Conservation (phyloP, 2,329 filamentous ascomycete species). For the Diplocarpon rosae region DNA sequence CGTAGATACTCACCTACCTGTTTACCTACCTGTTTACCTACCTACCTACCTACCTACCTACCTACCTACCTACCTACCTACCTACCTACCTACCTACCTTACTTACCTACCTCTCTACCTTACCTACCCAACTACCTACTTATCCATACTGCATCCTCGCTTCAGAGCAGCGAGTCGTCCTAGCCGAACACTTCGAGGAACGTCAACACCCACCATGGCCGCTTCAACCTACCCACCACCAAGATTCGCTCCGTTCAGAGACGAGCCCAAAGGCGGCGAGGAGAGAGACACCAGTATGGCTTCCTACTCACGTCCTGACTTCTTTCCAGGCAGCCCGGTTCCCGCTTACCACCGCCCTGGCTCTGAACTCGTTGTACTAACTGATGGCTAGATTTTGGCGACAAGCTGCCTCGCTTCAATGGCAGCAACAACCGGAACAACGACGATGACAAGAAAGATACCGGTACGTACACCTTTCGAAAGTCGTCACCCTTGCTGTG, state of each 20-base stretch:
- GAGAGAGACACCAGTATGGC: constrained; percentile 4
- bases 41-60: too few relatives aligned
- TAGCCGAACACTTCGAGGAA: too few relatives aligned
- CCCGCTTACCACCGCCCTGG: too few relatives aligned
- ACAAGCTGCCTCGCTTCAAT: constrained; percentile 5
- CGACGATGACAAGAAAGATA: constrained; percentile 1
- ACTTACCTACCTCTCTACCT: too few relatives aligned
- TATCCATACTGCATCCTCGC: too few relatives aligned
- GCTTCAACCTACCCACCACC: not conserved
- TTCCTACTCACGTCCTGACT: not conserved
- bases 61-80: too few relatives aligned
- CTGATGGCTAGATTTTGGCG: constrained; percentile 1
- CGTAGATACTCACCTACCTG: too few relatives aligned
- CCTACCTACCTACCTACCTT: too few relatives aligned
- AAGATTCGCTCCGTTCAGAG: constrained; percentile 1
- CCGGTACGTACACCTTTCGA: constrained; percentile 4
- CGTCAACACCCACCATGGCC: constrained; percentile 1
- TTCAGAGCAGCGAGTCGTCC: too few relatives aligned
- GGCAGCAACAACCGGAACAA: constrained; percentile 4
- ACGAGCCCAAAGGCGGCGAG: not conserved
- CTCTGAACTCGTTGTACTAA: not conserved
- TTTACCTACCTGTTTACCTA: too few relatives aligned
- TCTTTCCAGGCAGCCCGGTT: not conserved
- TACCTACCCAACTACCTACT: too few relatives aligned
- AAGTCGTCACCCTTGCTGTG: not conserved